Evolutionary conservation across 768 basidiomycete genomes (phyloP).

Genomic region (Collybia nuda): DNA sequence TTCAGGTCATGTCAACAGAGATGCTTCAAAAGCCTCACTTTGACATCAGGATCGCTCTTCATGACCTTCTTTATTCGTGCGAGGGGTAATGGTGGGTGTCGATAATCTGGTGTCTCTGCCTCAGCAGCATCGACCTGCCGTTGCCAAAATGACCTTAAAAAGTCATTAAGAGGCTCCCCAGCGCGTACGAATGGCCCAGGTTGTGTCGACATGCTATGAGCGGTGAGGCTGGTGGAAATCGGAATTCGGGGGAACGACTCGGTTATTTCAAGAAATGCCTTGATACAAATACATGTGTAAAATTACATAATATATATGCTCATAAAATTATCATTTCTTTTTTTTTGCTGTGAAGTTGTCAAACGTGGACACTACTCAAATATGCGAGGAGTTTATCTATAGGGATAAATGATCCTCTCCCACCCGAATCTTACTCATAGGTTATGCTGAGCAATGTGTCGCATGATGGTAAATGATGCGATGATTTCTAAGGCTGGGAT

Average conservation of each 20-base stretch:
- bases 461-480: slow-evolving; percentile 57
- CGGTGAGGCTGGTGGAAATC: not conserved
- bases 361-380: too few species aligned
- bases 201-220: slow-evolving; percentile 26
- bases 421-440: slow-evolving; percentile 15
- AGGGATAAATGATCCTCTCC: not conserved
- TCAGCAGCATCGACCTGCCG: slow-evolving; percentile 85
- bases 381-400: too few species aligned
- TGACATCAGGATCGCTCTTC: slow-evolving; percentile 97
- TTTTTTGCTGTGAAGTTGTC: too few species aligned
- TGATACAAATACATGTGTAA: not conserved
- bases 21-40: slow-evolving; percentile 51
- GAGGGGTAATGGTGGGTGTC: slow-evolving; percentile 86
- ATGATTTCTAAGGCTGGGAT: slow-evolving; percentile 40
- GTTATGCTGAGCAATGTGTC: slow-evolving; percentile 50
- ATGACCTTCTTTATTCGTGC: slow-evolving; percentile 99
- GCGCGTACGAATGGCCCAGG: slow-evolving; percentile 68
- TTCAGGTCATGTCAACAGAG: slow-evolving; percentile 6
- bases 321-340: too few species aligned
- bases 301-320: too few species aligned
- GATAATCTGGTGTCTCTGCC: slow-evolving; percentile 83
- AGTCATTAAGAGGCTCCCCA: slow-evolving; percentile 84
- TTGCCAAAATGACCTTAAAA: slow-evolving; percentile 89
- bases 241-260: not conserved
- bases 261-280: not conserved